phyloP scores from a whole-genome alignment of 1,284 basidiomycete genomes.

The Cutaneotrichosporon cutaneum region DNA sequence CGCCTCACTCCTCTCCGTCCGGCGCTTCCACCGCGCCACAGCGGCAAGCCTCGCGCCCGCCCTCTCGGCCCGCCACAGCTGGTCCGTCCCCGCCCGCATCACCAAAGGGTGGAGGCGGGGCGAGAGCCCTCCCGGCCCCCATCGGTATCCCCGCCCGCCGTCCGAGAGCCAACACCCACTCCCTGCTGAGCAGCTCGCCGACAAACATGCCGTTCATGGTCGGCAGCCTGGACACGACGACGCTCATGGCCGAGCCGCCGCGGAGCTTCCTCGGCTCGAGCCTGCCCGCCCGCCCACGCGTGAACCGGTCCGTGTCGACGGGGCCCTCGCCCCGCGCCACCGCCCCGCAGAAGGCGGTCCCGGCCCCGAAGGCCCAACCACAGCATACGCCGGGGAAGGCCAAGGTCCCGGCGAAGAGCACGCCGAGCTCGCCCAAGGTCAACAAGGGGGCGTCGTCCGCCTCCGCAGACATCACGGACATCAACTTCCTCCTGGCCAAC shows the following conservation, averaged over 20 bases:
- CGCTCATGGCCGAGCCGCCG: neutral
- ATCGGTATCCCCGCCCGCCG: slow-evolving; percentile 14
- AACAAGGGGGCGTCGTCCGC: neutral
- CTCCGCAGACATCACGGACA: slow-evolving; percentile 5
- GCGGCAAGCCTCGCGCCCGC: neutral
- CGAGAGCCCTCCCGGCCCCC: slow-evolving; percentile 4
- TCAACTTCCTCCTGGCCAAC: slow-evolving; percentile 9
- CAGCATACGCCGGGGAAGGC: neutral
- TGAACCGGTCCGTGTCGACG: neutral
- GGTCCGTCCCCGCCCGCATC: neutral
- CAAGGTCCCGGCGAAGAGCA: neutral
- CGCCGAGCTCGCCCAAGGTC: slow-evolving; percentile 1
- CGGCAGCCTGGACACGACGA: neutral
- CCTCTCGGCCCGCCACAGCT: neutral
- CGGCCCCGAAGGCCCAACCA: too few species aligned
- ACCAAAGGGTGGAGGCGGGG: neutral
- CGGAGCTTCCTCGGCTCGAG: slow-evolving; percentile 9
- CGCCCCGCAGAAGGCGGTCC: neutral
- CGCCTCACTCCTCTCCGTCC: neutral
- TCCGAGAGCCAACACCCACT: neutral
- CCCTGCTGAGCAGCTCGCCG: neutral
- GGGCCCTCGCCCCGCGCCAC: neutral
- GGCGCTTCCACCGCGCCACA: neutral
- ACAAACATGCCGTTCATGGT: neutral
- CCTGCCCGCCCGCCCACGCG: neutral